Evolutionary conservation across 371 early-diverging fungal species (phyloP), one percentile per base, ranked within the genome.

Genomic region (Smittium mucronatum): DNA sequence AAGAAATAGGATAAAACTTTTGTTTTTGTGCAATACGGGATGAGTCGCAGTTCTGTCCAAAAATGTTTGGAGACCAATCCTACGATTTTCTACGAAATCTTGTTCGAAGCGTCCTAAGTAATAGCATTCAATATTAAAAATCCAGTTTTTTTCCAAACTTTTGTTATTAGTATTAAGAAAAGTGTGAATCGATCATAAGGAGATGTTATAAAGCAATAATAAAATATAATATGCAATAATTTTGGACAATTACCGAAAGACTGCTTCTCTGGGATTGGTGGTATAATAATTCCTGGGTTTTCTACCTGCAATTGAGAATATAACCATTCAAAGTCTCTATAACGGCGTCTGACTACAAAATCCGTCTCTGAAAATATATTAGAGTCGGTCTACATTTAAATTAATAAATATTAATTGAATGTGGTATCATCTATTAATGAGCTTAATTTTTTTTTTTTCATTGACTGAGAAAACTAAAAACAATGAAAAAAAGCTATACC

Each of bases 31-130:
- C 16, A 97, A 80, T 73, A 88, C 83, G 0, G 92, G 93, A 75
- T 97, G 97, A 1, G 84, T 79, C 16, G 87, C 86, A 58, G 93
- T 88, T 73, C 91, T 90, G 36, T 81, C 78, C 34, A 95, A 73
- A 78, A 92, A 91, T 68, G 87, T 81, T 75, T 95, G 93, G 26
- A 97, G 81, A 0, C 88, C 92, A 35, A 85, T 80, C 5, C 95
- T 84, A 28, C 98, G 83, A 34, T 84, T 84, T 75, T 95, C 94
- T 15, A 97, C 89, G 85, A 97, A 97, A 68, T 93, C 94, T 69
- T 94, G 92, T 76, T 93, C 91, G 72, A 97, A 97, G 21, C 98
- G 87, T 11, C 95, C n/a, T n/a, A n/a, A n/a, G n/a, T n/a, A n/a
- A n/a, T n/a, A n/a, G n/a, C n/a, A n/a, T n/a, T n/a, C n/a, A n/a